Percentiles rank a stretch among this genome's conserved stretches.
Conservation (phyloP, 2,329 filamentous ascomycete species). For the Phialemonium atrogriseum region DNA sequence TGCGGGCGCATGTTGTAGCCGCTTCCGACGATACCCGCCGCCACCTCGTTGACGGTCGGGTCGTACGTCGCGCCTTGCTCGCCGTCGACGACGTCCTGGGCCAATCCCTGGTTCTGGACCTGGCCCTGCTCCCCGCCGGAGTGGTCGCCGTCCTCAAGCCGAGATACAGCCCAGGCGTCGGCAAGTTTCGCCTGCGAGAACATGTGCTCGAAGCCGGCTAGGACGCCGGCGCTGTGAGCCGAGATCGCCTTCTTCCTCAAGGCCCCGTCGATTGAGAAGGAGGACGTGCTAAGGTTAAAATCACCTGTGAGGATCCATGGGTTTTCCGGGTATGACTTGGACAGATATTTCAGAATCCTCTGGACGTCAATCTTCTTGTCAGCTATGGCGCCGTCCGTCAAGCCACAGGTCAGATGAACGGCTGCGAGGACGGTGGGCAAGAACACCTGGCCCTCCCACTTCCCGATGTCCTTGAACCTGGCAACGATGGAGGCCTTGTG, state of each 20-base stretch:
- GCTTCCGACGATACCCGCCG: slow-evolving; percentile 37
- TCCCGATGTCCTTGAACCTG: slow-evolving; percentile 24
- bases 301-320: slow-evolving; percentile 54
- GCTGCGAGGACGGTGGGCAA: slow-evolving; percentile 41
- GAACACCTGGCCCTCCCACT: slow-evolving; percentile 15
- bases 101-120: too few species aligned
- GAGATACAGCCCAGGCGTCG: slow-evolving; percentile 43
- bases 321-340: slow-evolving; percentile 27
- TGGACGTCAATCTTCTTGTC: slow-evolving; percentile 49
- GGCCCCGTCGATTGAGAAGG: slow-evolving; percentile 44
- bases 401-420: slow-evolving; percentile 53
- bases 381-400: slow-evolving; percentile 49
- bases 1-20: slow-evolving; percentile 49
- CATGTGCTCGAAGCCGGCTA: slow-evolving; percentile 37
- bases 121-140: slow-evolving; percentile 24
- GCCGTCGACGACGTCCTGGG: slow-evolving; percentile 40
- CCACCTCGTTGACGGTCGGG: slow-evolving; percentile 46
- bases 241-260: slow-evolving; percentile 46
- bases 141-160: slow-evolving; percentile 33
- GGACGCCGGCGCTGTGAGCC: slow-evolving; percentile 29
- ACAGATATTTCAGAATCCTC: slow-evolving; percentile 38
- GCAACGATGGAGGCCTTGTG: slow-evolving; percentile 52
- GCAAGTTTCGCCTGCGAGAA: slow-evolving; percentile 37
- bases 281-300: slow-evolving; percentile 56
- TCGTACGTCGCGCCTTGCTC: slow-evolving; percentile 61